Evolutionary conservation across 345 rosid species (phyloP).

Genomic region (Brassica nigra): DNA sequence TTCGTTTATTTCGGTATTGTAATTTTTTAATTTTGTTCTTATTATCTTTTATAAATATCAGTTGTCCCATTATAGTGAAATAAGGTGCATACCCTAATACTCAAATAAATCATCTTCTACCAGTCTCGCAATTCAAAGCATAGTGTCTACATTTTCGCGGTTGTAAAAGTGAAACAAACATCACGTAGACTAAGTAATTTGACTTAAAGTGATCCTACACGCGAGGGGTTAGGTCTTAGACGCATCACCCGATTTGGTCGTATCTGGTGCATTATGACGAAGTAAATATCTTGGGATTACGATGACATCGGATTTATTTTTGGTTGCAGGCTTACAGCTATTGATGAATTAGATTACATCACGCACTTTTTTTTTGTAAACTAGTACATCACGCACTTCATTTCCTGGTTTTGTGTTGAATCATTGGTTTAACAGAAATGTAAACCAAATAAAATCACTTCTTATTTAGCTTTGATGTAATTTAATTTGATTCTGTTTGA

Average conservation of each 20-base stretch:
- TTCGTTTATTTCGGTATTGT: no score
- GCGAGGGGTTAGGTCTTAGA: constrained; percentile 25
- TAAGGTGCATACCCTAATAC: no score
- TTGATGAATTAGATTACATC: neutral
- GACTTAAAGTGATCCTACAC: constrained; percentile 25
- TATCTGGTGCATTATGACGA: constrained; percentile 8
- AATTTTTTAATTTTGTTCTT: no score
- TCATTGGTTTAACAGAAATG: neutral
- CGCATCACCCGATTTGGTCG: constrained; percentile 23
- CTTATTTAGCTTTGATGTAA: neutral
- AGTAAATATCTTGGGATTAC: constrained; percentile 21
- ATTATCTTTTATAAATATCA: no score
- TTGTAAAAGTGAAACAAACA: neutral
- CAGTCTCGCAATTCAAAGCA: no score
- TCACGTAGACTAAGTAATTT: constrained; percentile 18
- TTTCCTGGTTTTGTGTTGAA: neutral
- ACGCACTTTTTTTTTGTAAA: no score
- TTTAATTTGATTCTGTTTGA: neutral
- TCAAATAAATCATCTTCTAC: no score
- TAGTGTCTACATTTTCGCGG: neutral
- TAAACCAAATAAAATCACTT: neutral
- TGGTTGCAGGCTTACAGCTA: constrained; percentile 18
- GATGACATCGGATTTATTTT: neutral
- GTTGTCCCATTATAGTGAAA: no score
- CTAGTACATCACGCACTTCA: neutral